Evolutionary conservation across 1,139 yeast genomes (phyloP).

Genomic region (Debaryomycetaceae sp.): DNA sequence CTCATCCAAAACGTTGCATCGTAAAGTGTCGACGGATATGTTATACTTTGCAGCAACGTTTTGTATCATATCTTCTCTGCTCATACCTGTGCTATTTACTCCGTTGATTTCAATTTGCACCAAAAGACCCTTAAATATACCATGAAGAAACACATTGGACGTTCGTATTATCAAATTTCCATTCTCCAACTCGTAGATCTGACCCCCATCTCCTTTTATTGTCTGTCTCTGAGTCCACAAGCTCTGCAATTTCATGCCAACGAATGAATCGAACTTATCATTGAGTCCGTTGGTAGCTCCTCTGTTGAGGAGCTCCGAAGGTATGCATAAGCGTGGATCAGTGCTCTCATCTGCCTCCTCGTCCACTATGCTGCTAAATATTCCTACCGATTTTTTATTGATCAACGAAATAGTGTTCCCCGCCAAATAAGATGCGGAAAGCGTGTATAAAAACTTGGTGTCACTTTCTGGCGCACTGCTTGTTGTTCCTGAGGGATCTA

Average conservation of each 20-base stretch:
- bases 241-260: conserved; percentile 60
- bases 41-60: conserved; percentile 33
- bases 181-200: conserved; percentile 52
- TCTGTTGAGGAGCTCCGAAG: conserved; percentile 34
- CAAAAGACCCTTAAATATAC: conserved; percentile 66
- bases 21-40: conserved; percentile 40
- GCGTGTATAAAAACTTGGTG: conserved; percentile 52
- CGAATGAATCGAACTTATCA: conserved; percentile 48
- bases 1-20: conserved; percentile 30
- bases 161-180: conserved; percentile 51
- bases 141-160: conserved; percentile 71
- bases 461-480: conserved; percentile 31
- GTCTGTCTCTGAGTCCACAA: conserved; percentile 70
- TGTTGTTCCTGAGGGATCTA: conserved; percentile 36
- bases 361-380: conserved; percentile 36
- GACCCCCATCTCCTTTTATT: conserved; percentile 77
- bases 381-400: conserved; percentile 44
- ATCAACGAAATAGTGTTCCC: conserved; percentile 52
- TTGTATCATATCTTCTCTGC: conserved; percentile 18
- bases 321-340: conserved; percentile 24
- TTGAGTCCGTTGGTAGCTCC: conserved; percentile 49
- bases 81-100: conserved; percentile 11
- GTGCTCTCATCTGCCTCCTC: conserved; percentile 30
- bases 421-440: conserved; percentile 52
- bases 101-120: conserved; percentile 49